A percentile compares a stretch with the other conserved stretches of the same genome.
phyloP scores from a whole-genome alignment of 345 rosid species.

The Eutrema heterophyllum region DNA sequence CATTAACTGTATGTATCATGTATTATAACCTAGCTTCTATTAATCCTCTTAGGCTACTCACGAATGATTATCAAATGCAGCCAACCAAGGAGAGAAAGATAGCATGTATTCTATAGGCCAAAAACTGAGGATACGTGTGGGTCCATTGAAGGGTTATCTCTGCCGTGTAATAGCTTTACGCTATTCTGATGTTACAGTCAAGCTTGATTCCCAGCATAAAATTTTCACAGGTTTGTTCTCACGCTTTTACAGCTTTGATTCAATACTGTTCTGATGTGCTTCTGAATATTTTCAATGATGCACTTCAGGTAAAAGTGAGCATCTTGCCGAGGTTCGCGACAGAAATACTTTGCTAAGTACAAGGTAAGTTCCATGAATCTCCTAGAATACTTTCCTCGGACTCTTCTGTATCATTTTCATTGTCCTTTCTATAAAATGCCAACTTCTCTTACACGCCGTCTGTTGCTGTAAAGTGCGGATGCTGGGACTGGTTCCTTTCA shows the following conservation, averaged over 20 bases:
- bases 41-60: slow-evolving; percentile 17
- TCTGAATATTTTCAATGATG: slow-evolving; percentile 21
- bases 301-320: slow-evolving; percentile 74
- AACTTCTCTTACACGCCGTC: slow-evolving; percentile 28
- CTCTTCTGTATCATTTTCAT: background rate
- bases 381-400: background rate
- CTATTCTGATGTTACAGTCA: slow-evolving; percentile 77
- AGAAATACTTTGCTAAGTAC: slow-evolving; percentile 45
- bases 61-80: slow-evolving; percentile 43
- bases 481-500: slow-evolving; percentile 50
- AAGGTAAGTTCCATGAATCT: slow-evolving; percentile 32
- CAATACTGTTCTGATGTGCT: background rate
- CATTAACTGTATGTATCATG: slow-evolving; percentile 61
- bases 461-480: slow-evolving; percentile 49
- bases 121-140: slow-evolving; percentile 82
- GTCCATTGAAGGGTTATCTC: slow-evolving; percentile 89
- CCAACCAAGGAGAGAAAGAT: slow-evolving; percentile 60
- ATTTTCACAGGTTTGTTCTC: slow-evolving; percentile 62
- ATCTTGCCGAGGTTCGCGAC: slow-evolving; percentile 83
- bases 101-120: slow-evolving; percentile 78
- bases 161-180: slow-evolving; percentile 87
- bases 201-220: slow-evolving; percentile 87
- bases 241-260: slow-evolving; percentile 4
- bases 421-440: slow-evolving; percentile 5
- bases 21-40: slow-evolving; percentile 6